Percentiles rank a stretch among this genome's conserved stretches.
These are phyloP conservation scores for Ophiostoma tasmaniense DNA, from an alignment of 2,329 filamentous ascomycete genomes.

Conservation along the genomic window DNA sequence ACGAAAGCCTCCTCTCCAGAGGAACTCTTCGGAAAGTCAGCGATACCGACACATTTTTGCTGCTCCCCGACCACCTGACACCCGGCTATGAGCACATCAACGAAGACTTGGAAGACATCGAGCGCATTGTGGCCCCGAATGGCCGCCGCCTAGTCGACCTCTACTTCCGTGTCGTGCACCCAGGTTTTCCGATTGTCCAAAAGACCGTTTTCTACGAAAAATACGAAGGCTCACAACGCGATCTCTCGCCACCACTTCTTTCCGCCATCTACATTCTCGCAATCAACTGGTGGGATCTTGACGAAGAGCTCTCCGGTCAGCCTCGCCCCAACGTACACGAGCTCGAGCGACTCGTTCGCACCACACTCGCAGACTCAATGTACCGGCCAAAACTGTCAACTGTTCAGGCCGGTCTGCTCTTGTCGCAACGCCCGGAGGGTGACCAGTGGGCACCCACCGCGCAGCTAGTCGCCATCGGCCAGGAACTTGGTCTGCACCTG, in stretches of 20 bases:
- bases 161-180: constrained; percentile 57
- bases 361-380: constrained; percentile 40
- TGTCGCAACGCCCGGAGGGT: constrained; percentile 41
- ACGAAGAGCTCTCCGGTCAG: constrained; percentile 41
- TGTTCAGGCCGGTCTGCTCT: constrained; percentile 45
- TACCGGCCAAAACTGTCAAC: constrained; percentile 47
- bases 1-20: constrained; percentile 65
- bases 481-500: constrained; percentile 51
- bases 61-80: constrained; percentile 66
- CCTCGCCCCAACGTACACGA: constrained; percentile 34
- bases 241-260: constrained; percentile 51
- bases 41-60: constrained; percentile 69
- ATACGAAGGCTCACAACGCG: constrained; percentile 46
- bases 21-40: constrained; percentile 67
- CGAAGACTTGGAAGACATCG: constrained; percentile 59
- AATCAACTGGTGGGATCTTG: constrained; percentile 52
- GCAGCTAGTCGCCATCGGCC: constrained; percentile 48
- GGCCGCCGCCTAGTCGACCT: constrained; percentile 56
- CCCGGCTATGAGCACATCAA: constrained; percentile 62
- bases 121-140: constrained; percentile 57
- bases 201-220: constrained; percentile 56
- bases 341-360: constrained; percentile 30
- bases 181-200: constrained; percentile 50
- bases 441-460: constrained; percentile 43
- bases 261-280: constrained; percentile 56